Base-by-base conservation (phyloP, 164 flowering plant species). In the Hamamelis virginiana region DNA sequence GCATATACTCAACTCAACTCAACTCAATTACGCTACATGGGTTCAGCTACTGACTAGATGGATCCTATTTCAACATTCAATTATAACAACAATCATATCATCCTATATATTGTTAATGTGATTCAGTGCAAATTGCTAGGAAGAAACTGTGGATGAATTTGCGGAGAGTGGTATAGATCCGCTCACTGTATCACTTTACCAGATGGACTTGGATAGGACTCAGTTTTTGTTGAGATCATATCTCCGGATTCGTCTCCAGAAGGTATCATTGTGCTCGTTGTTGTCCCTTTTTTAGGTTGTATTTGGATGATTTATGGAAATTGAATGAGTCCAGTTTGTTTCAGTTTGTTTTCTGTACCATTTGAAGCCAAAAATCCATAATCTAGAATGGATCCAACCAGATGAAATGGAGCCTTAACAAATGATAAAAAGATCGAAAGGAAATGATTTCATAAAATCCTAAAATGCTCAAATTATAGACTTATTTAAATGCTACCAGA, bases 161-260 rank as follows among this genome's bases (percentile, higher is more conserved):
- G 75, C 70, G 14, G 76, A 65, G 28, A 77, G 65, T 75, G 91
- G 94, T 22, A 71, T 67, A 11, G 93, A 92, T 70, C 91, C 94
- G 8, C 87, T 89, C 23, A 86, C 79, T 2, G 79, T 90, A 47
- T 95, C 98, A 8, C 84, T 95, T 38, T 90, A 90, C 73, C 96
- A 89, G 74, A 92, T 93, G 95, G 98, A 93, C 72, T 69, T 96
- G 82, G 97, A 96, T 48, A 82, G 95, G 51, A 75, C 87, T 48
- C 86, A 81, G 72, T 93, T 85, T 74, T 78, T 93, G 38, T 78
- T 93, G 81, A 79, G 97, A 82, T 93, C 97, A 0, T 96, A 96
- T 80, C 89, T 96, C 21, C 84, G 95, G 45, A 80, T 77, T 64
- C 90, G 97, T 45, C 91, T 93, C 18, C 96, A 85, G 65, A 96